Conservation (phyloP, 2,329 filamentous ascomycete genomes). For the Colletotrichum somersetense region DNA sequence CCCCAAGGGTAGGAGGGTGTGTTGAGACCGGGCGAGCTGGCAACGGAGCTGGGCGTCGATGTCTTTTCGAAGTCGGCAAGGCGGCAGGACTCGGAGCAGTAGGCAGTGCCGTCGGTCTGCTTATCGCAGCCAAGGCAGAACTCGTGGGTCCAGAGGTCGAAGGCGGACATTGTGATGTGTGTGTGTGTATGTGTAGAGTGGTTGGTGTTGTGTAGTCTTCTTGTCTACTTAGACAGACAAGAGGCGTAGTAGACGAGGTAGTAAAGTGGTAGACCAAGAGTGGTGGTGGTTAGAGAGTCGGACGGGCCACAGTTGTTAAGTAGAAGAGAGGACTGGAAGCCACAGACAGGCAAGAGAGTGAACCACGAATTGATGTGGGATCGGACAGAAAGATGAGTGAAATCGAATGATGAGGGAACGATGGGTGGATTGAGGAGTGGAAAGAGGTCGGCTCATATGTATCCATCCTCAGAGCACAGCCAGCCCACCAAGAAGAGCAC, state of each 20-base stretch:
- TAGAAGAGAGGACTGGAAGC: slow-evolving; percentile 31
- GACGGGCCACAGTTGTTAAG: slow-evolving; percentile 31
- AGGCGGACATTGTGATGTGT: slow-evolving; percentile 26
- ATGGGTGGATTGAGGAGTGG: slow-evolving; percentile 39
- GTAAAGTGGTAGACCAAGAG: not conserved
- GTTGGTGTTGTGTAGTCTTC: slow-evolving; percentile 17
- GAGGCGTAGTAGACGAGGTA: not conserved
- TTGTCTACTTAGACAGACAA: not conserved
- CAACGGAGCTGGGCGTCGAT: slow-evolving; percentile 67
- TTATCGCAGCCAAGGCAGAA: slow-evolving; percentile 96
- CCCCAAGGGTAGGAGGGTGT: slow-evolving; percentile 64
- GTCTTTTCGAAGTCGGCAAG: slow-evolving; percentile 88
- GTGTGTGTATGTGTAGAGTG: not conserved
- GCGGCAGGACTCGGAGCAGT: slow-evolving; percentile 93
- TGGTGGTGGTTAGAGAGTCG: slow-evolving; percentile 18
- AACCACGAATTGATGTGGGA: slow-evolving; percentile 27
- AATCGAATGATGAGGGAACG: slow-evolving; percentile 42
- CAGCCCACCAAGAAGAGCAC: slow-evolving; percentile 38
- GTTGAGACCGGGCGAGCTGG: slow-evolving; percentile 68
- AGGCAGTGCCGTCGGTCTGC: slow-evolving; percentile 83
- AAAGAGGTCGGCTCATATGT: slow-evolving; percentile 44
- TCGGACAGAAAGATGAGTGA: slow-evolving; percentile 37
- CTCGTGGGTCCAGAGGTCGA: slow-evolving; percentile 82
- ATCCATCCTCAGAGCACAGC: slow-evolving; percentile 44
- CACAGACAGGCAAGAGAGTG: slow-evolving; percentile 29